Evolutionary conservation across 2,329 filamentous ascomycete genomes (phyloP).

Genomic region (Pseudocercospora eumusae): DNA sequence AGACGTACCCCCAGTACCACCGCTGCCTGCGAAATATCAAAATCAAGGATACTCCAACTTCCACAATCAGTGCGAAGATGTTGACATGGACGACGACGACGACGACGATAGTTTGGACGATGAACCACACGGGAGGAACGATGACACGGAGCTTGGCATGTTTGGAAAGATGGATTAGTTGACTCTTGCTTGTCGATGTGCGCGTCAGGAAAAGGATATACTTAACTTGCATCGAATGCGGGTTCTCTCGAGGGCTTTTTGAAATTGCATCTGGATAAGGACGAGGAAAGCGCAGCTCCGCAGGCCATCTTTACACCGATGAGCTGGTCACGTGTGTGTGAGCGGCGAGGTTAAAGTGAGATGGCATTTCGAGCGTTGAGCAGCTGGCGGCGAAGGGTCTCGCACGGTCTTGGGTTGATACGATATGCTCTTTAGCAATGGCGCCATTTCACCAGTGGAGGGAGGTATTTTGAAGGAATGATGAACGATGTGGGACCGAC

Average conservation of each 20-base stretch:
- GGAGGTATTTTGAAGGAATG: not conserved
- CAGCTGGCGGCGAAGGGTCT: slow-evolving; percentile 22
- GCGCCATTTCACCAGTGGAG: not conserved
- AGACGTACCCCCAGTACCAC: slow-evolving; percentile 84
- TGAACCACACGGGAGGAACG: slow-evolving; percentile 55
- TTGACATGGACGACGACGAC: slow-evolving; percentile 52
- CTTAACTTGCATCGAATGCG: slow-evolving; percentile 15
- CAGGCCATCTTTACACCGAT: slow-evolving; percentile 31
- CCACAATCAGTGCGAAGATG: slow-evolving; percentile 40
- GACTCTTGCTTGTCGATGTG: slow-evolving; percentile 12
- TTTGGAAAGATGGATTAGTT: slow-evolving; percentile 84
- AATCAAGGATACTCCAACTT: slow-evolving; percentile 42
- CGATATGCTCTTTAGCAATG: slow-evolving; percentile 5
- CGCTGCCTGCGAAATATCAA: slow-evolving; percentile 77
- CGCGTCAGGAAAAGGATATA: slow-evolving; percentile 9
- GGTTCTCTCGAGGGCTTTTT: slow-evolving; percentile 23
- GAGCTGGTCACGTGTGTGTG: slow-evolving; percentile 23
- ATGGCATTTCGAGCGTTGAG: slow-evolving; percentile 35
- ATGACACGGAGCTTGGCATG: slow-evolving; percentile 92
- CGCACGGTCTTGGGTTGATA: not conserved
- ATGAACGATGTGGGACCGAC: not conserved
- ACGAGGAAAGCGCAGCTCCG: slow-evolving; percentile 34
- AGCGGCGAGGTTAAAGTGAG: slow-evolving; percentile 42
- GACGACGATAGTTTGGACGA: slow-evolving; percentile 52
- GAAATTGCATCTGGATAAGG: slow-evolving; percentile 24